These are phyloP conservation scores for Fusarium sororula DNA, from an alignment of 2,329 filamentous ascomycete species.

Conservation along the genomic window DNA sequence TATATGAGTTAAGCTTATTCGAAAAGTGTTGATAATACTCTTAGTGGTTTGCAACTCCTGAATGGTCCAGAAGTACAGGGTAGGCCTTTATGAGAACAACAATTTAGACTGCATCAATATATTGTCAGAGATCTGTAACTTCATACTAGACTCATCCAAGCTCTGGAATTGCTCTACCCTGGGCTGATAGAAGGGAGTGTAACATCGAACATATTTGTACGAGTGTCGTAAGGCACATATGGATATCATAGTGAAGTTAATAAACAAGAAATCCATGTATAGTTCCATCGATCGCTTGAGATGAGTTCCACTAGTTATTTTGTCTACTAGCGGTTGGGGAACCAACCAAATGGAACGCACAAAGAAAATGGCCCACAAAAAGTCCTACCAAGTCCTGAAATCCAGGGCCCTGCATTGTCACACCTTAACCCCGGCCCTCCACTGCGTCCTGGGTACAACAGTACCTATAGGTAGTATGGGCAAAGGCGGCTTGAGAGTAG, in stretches of 20 bases:
- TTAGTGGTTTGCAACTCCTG: neutral
- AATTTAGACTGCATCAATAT: neutral
- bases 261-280: no score
- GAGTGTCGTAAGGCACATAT: neutral
- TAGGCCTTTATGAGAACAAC: neutral
- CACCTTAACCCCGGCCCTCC: neutral
- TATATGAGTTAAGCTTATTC: neutral
- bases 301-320: no score
- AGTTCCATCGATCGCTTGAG: no score
- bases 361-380: conserved; percentile 7
- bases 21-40: neutral
- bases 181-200: neutral
- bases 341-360: neutral
- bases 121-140: neutral
- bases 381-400: conserved; percentile 19
- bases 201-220: no score
- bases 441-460: neutral
- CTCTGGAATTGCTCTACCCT: neutral
- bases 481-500: neutral
- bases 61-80: neutral
- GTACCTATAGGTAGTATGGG: neutral
- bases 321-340: neutral
- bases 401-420: conserved; percentile 1
- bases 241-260: no score
- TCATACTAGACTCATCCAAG: neutral